Evolutionary conservation across 2,329 filamentous ascomycete genomes (phyloP).

Genomic region (Chrysosporium queenslandicum): DNA sequence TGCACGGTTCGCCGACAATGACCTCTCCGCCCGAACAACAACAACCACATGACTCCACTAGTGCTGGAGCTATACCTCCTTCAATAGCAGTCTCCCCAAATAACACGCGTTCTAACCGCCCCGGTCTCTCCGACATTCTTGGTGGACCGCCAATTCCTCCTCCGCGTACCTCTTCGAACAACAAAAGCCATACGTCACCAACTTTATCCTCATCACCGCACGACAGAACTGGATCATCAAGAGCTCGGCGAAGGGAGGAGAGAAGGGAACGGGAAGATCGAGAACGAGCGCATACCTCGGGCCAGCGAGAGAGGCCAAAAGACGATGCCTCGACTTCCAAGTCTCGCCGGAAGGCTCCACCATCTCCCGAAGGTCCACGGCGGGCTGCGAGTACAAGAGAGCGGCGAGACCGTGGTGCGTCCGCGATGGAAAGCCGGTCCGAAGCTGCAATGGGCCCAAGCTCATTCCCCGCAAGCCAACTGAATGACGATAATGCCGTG

Average conservation of each 20-base stretch:
- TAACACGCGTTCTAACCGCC: slow-evolving; percentile 20
- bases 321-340: slow-evolving; percentile 32
- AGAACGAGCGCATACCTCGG: slow-evolving; percentile 32
- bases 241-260: slow-evolving; percentile 35
- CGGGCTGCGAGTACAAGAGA: slow-evolving; percentile 35
- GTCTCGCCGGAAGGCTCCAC: slow-evolving; percentile 40
- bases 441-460: slow-evolving; percentile 44
- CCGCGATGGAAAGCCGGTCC: slow-evolving; percentile 25
- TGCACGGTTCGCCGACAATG: slow-evolving; percentile 34
- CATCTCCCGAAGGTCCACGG: slow-evolving; percentile 40
- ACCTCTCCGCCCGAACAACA: slow-evolving; percentile 38
- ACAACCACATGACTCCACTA: slow-evolving; percentile 32
- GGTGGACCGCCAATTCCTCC: slow-evolving; percentile 59
- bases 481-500: slow-evolving; percentile 68
- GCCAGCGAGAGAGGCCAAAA: slow-evolving; percentile 36
- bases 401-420: slow-evolving; percentile 29
- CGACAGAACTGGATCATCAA: slow-evolving; percentile 33
- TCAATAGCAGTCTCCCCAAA: slow-evolving; percentile 13
- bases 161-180: slow-evolving; percentile 70
- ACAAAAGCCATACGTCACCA: slow-evolving; percentile 39
- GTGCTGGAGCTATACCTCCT: slow-evolving; percentile 35
- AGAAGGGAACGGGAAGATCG: slow-evolving; percentile 22
- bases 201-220: slow-evolving; percentile 26
- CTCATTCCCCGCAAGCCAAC: slow-evolving; percentile 50
- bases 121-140: slow-evolving; percentile 42